Conservation (phyloP, 768 basidiomycete genomes). For the Panus rudis region DNA sequence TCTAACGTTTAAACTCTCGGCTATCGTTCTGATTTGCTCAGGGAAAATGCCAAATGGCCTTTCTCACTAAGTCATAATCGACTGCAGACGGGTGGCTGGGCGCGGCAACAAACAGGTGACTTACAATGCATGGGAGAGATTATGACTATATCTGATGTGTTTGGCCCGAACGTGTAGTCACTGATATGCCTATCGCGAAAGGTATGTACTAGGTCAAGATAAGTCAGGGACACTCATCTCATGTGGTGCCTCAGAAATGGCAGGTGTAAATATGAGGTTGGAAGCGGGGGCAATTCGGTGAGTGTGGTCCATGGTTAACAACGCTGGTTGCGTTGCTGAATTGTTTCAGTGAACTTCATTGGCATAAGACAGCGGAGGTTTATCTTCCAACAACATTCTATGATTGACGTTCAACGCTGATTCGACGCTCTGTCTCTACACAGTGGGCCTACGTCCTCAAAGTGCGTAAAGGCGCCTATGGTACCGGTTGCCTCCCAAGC, state of each 20-base stretch:
- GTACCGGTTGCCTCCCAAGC: neutral
- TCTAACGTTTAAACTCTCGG: neutral
- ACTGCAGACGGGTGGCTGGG: conserved; percentile 30
- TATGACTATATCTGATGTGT: neutral
- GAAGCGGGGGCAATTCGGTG: conserved; percentile 26
- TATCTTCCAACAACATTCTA: neutral
- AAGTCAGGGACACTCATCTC: neutral
- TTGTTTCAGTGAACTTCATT: conserved; percentile 25
- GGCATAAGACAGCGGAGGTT: conserved; percentile 26
- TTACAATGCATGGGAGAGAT: neutral
- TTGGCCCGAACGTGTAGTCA: conserved; percentile 1
- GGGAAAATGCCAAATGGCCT: conserved; percentile 26
- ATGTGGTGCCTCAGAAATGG: conserved; percentile 17
- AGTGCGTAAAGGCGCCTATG: conserved; percentile 8
- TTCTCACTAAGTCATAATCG: conserved; percentile 28
- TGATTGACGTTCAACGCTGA: neutral
- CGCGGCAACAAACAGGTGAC: conserved; percentile 26
- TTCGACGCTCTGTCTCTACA: neutral
- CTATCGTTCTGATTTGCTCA: conserved; percentile 2
- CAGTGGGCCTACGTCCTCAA: conserved; percentile 29
- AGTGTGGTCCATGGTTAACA: neutral
- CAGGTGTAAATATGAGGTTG: conserved; percentile 29
- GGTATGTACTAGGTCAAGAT: conserved; percentile 4
- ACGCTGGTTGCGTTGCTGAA: neutral
- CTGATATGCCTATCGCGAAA: conserved; percentile 27